These are phyloP conservation scores for Breynia disticha DNA, from an alignment of 441 rosid species.

Conservation along the genomic window DNA sequence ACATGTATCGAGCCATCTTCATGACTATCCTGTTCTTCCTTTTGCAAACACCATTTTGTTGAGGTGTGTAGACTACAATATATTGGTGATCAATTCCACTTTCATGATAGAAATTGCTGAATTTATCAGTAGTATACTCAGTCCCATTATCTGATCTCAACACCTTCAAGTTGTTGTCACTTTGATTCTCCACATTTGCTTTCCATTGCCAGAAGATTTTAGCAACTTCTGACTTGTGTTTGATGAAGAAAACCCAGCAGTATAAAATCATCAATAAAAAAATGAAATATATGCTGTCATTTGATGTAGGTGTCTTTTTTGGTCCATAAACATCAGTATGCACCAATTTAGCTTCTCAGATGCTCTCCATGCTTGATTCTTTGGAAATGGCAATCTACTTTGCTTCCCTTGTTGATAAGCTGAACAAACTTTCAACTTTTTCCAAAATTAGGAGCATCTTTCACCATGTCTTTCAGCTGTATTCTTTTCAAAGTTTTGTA, in stretches of 20 bases:
- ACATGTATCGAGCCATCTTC: too few species aligned
- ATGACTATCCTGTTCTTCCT: too few species aligned
- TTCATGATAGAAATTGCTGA: too few species aligned
- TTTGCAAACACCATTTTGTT: too few species aligned
- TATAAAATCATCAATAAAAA: not conserved
- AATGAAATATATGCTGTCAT: not conserved
- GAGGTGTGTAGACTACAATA: too few species aligned
- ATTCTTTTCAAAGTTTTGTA: not conserved
- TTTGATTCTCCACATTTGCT: not conserved
- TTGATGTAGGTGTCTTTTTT: not conserved
- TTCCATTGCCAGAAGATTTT: not conserved
- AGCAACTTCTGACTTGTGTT: not conserved
- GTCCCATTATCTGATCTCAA: not conserved
- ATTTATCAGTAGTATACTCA: not conserved
- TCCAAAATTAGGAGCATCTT: not conserved
- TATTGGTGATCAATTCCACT: too few species aligned
- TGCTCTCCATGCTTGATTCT: not conserved
- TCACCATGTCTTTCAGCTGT: not conserved
- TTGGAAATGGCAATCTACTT: not conserved
- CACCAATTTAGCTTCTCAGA: not conserved
- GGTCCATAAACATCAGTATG: not conserved
- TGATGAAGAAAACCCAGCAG: not conserved
- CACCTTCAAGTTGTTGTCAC: not conserved
- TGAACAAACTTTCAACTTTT: not conserved
- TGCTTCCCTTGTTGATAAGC: not conserved